Evolutionary conservation across 2,329 filamentous ascomycete genomes (phyloP), one percentile per base, ranked within the genome.

Genomic region (Paramyrothecium sp.): DNA sequence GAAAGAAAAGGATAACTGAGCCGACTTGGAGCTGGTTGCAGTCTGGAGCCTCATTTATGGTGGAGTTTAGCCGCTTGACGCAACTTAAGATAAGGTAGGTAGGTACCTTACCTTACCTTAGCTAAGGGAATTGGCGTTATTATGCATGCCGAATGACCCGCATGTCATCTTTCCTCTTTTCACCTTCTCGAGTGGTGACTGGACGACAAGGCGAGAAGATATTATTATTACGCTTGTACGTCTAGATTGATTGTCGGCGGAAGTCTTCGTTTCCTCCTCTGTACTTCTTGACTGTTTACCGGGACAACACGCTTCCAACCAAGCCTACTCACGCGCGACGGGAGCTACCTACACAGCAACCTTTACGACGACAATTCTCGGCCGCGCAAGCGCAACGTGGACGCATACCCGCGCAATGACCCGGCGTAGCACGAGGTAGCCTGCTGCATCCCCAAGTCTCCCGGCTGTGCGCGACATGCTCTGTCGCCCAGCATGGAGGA

Each of bases 401-500:
- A 44, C 38, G 13, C 38, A 7, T 44, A 44, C n/a, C 5, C 13
- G 38, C 51, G 51, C 30, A 21, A 53, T 53, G 51, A 16, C 38
- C 19, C 33, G 51, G 30, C 19, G 20, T 33, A 33, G 23, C 23
- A 41, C 51, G 20, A 20, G 23, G 33, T 56, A 30, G 44, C 34
- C 47, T 47, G 47, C 21, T 23, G 48, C 55, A 56, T 54, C 54
- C 33, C 55, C 47, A 59, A 53, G 53, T 52, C 34, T 46, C 59
- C 47, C 59, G 58, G 26, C 26, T 30, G 60, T 57, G 60, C 67
- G 62, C 71, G 71, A 69, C 65, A 73, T 70, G 71, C 69, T 41
- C 63, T 60, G 62, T 65, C 65, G 68, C 63, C 61, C 69, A 73
- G 67, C 61, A 86, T 86, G 83, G 83, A 86, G 70, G 82, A 86